A percentile compares a stretch with the other conserved stretches of the same genome.
Conservation (phyloP, 2,329 filamentous ascomycete species). For the Akanthomyces lecanii region DNA sequence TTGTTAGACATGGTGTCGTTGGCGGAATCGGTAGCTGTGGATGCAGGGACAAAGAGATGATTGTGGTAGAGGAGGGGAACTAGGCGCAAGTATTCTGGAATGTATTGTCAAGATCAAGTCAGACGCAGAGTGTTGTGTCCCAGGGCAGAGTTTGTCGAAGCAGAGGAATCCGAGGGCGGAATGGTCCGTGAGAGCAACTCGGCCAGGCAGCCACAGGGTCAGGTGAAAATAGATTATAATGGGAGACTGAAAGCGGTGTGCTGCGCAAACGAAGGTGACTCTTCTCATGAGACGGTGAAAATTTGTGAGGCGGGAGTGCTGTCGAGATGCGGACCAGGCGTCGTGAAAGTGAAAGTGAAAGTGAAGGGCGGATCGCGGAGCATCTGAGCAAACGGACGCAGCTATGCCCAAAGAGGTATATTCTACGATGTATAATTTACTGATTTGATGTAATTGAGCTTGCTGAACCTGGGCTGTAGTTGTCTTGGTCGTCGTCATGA, state of each 20-base stretch:
- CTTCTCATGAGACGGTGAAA: not conserved
- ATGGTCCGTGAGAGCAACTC: not conserved
- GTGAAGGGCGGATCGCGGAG: not conserved
- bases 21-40: too few relatives aligned
- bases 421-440: not conserved
- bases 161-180: not conserved
- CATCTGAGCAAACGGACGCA: not conserved
- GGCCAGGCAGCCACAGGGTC: not conserved
- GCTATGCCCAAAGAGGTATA: not conserved
- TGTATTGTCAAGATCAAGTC: too few relatives aligned
- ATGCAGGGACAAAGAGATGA: too few relatives aligned
- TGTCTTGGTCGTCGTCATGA: not conserved
- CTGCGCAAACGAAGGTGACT: too few relatives aligned
- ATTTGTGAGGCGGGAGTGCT: not conserved
- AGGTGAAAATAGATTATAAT: not conserved
- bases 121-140: not conserved
- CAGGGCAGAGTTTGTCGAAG: not conserved
- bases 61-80: too few relatives aligned
- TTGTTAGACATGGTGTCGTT: constrained; percentile 42
- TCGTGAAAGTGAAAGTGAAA: not conserved
- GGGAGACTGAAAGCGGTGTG: not conserved
- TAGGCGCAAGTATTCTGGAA: too few relatives aligned
- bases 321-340: too few relatives aligned
- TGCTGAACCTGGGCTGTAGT: too few relatives aligned
- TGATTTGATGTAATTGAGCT: not conserved